Evolutionary conservation across 768 basidiomycete species (phyloP), one percentile per base, ranked within the genome.

Genomic region (Lactifluus hygrophoroides): DNA sequence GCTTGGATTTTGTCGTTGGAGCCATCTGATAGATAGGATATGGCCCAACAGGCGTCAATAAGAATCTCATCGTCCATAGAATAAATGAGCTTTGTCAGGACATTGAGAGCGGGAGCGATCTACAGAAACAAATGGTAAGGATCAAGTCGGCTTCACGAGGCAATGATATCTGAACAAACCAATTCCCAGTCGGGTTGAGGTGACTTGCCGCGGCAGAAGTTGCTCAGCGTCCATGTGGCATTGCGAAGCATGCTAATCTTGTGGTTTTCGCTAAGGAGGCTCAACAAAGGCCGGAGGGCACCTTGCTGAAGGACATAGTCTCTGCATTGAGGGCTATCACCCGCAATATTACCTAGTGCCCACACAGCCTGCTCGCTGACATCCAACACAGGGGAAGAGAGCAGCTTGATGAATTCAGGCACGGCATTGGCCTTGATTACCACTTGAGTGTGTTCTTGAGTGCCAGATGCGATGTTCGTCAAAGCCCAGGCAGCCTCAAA

Each of bases 1-100:
- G 96, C 96, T 72, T 99, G 96, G 58, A 99, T 99, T 78, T 99
- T 99, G 77, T 99, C 96, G 69, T 96, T 96, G 34, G 94, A 90
- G 49, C 96, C 96, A 71, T 99, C 96, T 1, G 95, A 98, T 38
- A 99, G 86, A 74, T 99, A 99, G 40, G 94, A 97, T 72, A 99
- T 95, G 27, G 96, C 96, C 96, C 96, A 99, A 79, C 96, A 99
- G 14, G 96, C 96, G 71, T 99, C 96, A 68, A 99, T 99, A 67
- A 99, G 76, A 65, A 97, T 97, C 74, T 99, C 96, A 68, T 98
- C 96, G 70, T 99, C 96, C 67, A 98, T 81, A 30, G 95, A 97
- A 75, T 97, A 98, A 73, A 99, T 97, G 66, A 99, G 76, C 74
- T 99, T 99, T 54, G 94, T 96, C 64, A 99, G 78, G 56, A 96